These are phyloP conservation scores for Malus fusca DNA, from an alignment of 306 rosid genomes.

Conservation along the genomic window DNA sequence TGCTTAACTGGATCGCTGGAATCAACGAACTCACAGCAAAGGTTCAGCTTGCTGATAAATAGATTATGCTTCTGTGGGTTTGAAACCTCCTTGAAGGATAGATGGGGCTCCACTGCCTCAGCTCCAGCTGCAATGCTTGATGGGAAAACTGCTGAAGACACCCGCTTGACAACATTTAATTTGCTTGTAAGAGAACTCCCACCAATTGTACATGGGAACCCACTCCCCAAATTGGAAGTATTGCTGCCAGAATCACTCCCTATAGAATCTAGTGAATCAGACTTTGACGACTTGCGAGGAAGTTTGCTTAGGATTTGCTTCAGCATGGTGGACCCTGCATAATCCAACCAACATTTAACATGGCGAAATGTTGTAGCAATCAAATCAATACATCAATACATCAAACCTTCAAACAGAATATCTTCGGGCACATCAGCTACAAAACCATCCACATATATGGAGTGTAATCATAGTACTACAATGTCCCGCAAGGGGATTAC, in stretches of 20 bases:
- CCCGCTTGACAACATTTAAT: constrained; percentile 89
- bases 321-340: constrained; percentile 51
- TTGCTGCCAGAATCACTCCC: constrained; percentile 58
- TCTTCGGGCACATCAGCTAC: not conserved
- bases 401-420: not conserved
- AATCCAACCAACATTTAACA: constrained; percentile 8
- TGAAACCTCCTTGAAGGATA: constrained; percentile 90
- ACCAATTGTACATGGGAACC: constrained; percentile 90
- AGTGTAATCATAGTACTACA: not conserved
- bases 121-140: constrained; percentile 70
- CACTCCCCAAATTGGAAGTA: constrained; percentile 59
- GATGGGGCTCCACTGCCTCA: constrained; percentile 78
- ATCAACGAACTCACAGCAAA: constrained; percentile 72
- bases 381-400: not conserved
- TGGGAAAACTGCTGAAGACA: constrained; percentile 94
- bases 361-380: constrained; percentile 26
- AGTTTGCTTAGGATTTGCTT: constrained; percentile 87
- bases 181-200: constrained; percentile 92
- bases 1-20: constrained; percentile 64
- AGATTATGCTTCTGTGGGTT: constrained; percentile 82
- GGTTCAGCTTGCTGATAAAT: constrained; percentile 77
- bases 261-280: constrained; percentile 56
- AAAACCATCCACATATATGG: not conserved
- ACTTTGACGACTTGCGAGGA: constrained; percentile 72
- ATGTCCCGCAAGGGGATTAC: not conserved